Percentiles rank a stretch among this genome's conserved stretches.
Evolutionary conservation across 257 asterid species (phyloP).

Genomic region (Handroanthus guayacan): DNA sequence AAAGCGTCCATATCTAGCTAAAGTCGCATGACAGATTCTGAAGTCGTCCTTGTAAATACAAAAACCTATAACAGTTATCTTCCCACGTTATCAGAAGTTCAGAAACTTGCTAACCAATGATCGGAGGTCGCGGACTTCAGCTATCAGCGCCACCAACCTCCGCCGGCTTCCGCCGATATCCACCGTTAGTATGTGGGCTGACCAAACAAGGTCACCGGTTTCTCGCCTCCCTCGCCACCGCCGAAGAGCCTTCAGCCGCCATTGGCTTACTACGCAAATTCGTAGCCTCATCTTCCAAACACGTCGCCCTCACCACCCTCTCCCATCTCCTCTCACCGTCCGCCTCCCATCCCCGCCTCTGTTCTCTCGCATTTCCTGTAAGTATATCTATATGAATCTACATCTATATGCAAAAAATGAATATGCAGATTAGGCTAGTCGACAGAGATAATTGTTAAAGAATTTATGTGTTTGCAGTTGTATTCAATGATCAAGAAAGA

Average conservation of each 20-base stretch:
- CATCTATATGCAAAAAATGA: neutral
- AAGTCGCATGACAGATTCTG: too few species aligned
- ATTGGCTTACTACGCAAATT: constrained; percentile 71
- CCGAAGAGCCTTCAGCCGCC: constrained; percentile 48
- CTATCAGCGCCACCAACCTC: constrained; percentile 42
- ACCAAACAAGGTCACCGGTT: constrained; percentile 76
- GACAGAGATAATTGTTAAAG: neutral
- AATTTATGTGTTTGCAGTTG: constrained; percentile 58
- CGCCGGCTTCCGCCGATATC: constrained; percentile 43
- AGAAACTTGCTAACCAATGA: constrained; percentile 36
- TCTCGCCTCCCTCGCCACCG: constrained; percentile 60
- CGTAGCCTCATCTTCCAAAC: constrained; percentile 72
- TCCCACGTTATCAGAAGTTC: neutral
- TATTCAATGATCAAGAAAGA: constrained; percentile 64
- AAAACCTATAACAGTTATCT: neutral
- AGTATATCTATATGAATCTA: constrained; percentile 32
- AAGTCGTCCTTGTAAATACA: neutral
- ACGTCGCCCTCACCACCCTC: constrained; percentile 74
- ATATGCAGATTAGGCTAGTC: neutral
- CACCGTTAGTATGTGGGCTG: constrained; percentile 43
- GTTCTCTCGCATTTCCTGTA: constrained; percentile 74
- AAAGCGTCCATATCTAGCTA: too few species aligned
- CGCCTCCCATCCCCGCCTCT: constrained; percentile 55
- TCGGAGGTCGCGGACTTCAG: constrained; percentile 28
- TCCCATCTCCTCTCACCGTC: constrained; percentile 79